Percentiles rank a stretch among this genome's conserved stretches.
These are phyloP conservation scores for Lachancea quebecensis DNA, from an alignment of 805 yeast genomes.

Conservation along the genomic window DNA sequence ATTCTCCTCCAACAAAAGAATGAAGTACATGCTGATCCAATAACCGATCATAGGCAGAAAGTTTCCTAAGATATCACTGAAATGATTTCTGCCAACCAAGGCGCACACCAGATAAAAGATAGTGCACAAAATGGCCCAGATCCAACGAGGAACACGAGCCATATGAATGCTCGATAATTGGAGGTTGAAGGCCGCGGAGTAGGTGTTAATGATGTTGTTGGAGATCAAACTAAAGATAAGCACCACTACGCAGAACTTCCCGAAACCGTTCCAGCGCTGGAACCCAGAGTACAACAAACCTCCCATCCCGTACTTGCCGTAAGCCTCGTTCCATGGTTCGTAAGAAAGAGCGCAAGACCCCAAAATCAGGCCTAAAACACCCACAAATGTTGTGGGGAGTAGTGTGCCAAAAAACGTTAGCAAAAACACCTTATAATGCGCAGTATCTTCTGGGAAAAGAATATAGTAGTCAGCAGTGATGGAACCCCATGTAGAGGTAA, in stretches of 20 bases:
- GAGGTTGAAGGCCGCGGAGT: conserved; percentile 73
- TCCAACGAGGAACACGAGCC: conserved; percentile 69
- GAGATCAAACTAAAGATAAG: conserved; percentile 71
- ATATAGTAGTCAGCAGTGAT: conserved; percentile 81
- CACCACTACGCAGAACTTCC: conserved; percentile 65
- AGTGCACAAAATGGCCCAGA: conserved; percentile 60
- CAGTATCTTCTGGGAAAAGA: conserved; percentile 66
- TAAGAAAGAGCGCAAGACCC: conserved; percentile 58
- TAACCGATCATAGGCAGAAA: conserved; percentile 89
- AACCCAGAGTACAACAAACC: conserved; percentile 64
- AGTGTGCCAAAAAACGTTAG: conserved; percentile 62
- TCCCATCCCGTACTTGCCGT: conserved; percentile 59
- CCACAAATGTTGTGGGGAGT: conserved; percentile 71
- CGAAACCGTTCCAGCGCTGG: conserved; percentile 65
- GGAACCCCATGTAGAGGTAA: conserved; percentile 86
- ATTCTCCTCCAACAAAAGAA: conserved; percentile 67
- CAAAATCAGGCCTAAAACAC: conserved; percentile 61
- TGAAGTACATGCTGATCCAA: conserved; percentile 79
- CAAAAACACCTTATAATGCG: conserved; percentile 45
- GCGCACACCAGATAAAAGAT: conserved; percentile 62
- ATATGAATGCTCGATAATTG: conserved; percentile 53
- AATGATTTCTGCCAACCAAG: conserved; percentile 66
- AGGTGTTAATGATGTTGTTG: conserved; percentile 73
- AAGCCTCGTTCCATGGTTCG: conserved; percentile 51
- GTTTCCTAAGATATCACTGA: conserved; percentile 66